A percentile compares a stretch with the other conserved stretches of the same genome.
Evolutionary conservation across 768 basidiomycete genomes (phyloP).

Genomic region (Gymnopilus junonius): DNA sequence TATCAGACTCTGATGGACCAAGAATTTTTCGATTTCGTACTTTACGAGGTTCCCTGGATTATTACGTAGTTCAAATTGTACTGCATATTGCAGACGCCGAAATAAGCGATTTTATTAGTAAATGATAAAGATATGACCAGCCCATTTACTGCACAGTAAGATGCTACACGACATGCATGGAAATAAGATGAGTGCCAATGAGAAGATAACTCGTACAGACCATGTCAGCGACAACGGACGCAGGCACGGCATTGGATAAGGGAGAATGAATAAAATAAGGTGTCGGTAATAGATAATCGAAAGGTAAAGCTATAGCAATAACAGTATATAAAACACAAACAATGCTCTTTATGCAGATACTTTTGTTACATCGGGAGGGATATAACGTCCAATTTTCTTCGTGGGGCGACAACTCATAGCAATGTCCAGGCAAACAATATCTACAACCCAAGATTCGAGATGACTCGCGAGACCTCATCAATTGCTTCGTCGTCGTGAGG

Average conservation of each 20-base stretch:
- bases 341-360: slow-evolving; percentile 26
- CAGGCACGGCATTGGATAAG: slow-evolving; percentile 15
- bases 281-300: slow-evolving; percentile 20
- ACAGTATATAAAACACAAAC: slow-evolving; percentile 28
- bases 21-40: slow-evolving; percentile 93
- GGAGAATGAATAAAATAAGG: slow-evolving; percentile 15
- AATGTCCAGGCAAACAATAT: slow-evolving; percentile 24
- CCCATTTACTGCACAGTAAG: slow-evolving; percentile 55
- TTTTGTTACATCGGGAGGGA: slow-evolving; percentile 33
- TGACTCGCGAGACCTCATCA: slow-evolving; percentile 77
- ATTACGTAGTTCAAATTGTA: slow-evolving; percentile 48
- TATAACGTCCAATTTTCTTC: slow-evolving; percentile 28
- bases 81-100: slow-evolving; percentile 13
- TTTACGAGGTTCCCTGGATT: slow-evolving; percentile 94
- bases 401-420: slow-evolving; percentile 19
- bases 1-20: slow-evolving; percentile 93
- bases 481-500: slow-evolving; percentile 58
- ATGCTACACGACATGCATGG: slow-evolving; percentile 46
- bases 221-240: slow-evolving; percentile 15
- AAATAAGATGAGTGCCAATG: slow-evolving; percentile 28
- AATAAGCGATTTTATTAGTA: slow-evolving; percentile 51
- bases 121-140: slow-evolving; percentile 65
- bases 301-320: slow-evolving; percentile 27
- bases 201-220: slow-evolving; percentile 22
- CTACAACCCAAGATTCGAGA: slow-evolving; percentile 75